Base-by-base conservation (phyloP, 257 asterid species). In the Linaria vulgaris region DNA sequence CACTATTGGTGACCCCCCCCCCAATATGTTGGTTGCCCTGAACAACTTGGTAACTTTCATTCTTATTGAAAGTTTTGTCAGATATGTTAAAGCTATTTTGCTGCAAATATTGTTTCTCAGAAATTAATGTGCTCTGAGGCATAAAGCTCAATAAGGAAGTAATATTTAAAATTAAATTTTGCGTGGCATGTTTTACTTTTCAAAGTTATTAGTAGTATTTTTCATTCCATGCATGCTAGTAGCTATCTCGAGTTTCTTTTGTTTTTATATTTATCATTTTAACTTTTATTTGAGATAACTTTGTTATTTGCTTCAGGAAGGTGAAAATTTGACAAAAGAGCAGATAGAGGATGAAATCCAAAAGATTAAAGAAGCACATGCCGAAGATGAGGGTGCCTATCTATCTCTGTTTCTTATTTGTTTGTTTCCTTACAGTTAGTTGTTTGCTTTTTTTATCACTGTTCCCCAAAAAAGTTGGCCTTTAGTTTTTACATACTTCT, bases 381-480 rank as follows among this genome's bases (percentile, higher is more conserved):
- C 95, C 45, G 97, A 94, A 80, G 99, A 94, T 58, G 94, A 94
- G 69, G 99, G 99, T 94, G 80, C 57, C 59, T 61, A 12, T 59
- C 64, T 71, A n/a, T 13, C 1, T 53, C 12, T 53, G 55, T 48
- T 0, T 6, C 23, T 21, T 63, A 45, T 25, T n/a, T n/a, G n/a
- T n/a, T n/a, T 63, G 55, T 31, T 45, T 44, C 22, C 59, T 67
- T 76, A 56, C 50, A 53, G 37, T 61, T 49, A 31, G 43, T 34
- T 44, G 49, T 4, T 44, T 34, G 41, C 9, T 7, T 34, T 11
- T 4, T 34, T 34, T 7, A 3, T 34, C 41, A 8, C 9, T 11
- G 1, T 34, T 34, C 41, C 41, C 10, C 6, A 4, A 34, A 8
- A 1, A 34, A 4, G 41, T 11, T 34, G 1, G 41, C n/a, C n/a